phyloP scores from a whole-genome alignment of 2,329 filamentous ascomycete genomes.

The Monilinia vaccinii-corymbosi region DNA sequence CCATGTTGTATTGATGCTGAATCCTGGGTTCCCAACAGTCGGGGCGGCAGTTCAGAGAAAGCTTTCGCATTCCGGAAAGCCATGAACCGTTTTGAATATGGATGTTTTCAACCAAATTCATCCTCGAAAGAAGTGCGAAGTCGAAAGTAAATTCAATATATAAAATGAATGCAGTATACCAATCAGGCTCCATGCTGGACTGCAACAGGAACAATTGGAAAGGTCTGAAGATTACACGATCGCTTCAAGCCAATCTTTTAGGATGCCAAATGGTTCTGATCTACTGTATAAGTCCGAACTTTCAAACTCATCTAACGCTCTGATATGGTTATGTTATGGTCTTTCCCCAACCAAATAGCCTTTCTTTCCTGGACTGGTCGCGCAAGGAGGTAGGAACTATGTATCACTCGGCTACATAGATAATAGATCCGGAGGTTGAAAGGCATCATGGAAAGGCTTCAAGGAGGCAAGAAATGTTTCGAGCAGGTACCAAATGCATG shows the following conservation, averaged over 20 bases:
- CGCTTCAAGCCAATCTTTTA: not conserved
- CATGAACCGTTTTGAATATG: not conserved
- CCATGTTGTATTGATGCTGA: not conserved
- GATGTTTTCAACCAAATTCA: not conserved
- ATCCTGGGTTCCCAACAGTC: not conserved
- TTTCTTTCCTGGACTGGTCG: not conserved
- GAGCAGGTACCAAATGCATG: not conserved
- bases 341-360: not conserved
- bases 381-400: not conserved
- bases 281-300: not conserved
- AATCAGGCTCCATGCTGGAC: not conserved
- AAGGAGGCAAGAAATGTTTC: not conserved
- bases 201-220: not conserved
- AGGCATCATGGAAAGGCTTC: not conserved
- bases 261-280: not conserved
- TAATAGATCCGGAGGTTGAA: not conserved
- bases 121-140: not conserved
- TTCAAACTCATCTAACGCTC: not conserved
- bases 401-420: not conserved
- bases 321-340: not conserved
- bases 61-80: not conserved
- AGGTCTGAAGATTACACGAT: not conserved
- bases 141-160: not conserved
- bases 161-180: not conserved
- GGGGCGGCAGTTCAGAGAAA: not conserved